Conservation (phyloP, 169 alveolate genomes). For the Theileria orientalis region DNA sequence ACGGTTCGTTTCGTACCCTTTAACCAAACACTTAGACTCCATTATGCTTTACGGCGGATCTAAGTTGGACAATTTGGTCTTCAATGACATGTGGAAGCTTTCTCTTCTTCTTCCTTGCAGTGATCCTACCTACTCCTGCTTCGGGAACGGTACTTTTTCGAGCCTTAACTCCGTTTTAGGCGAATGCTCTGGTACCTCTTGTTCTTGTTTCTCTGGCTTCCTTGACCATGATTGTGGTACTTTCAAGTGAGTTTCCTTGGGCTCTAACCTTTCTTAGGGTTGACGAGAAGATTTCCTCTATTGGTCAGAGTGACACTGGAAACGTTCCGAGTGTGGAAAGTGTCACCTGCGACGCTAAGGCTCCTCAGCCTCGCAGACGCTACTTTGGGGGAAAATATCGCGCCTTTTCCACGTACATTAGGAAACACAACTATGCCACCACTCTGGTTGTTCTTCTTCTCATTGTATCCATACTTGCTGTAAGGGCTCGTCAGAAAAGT, state of each 20-base stretch:
- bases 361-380: constrained; percentile 9
- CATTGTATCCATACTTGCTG: neutral
- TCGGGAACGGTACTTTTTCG: constrained; percentile 55
- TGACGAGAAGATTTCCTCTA: constrained; percentile 1
- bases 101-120: constrained; percentile 38
- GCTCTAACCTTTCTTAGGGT: neutral
- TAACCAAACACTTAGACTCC: constrained; percentile 17
- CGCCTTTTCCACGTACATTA: neutral
- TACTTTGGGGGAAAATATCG: neutral
- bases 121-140: constrained; percentile 52
- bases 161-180: constrained; percentile 22
- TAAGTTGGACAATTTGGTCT: constrained; percentile 43
- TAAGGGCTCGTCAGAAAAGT: constrained; percentile 6
- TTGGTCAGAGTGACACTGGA: neutral
- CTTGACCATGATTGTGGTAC: constrained; percentile 53
- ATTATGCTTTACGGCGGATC: constrained; percentile 50
- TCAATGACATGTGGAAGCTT: constrained; percentile 52
- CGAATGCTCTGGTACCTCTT: constrained; percentile 22
- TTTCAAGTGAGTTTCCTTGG: neutral
- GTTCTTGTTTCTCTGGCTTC: constrained; percentile 33
- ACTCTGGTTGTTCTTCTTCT: neutral
- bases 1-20: neutral
- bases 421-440: constrained; percentile 6
- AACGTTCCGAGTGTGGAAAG: no score
- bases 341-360: constrained; percentile 5